These are phyloP conservation scores for Dictyostelium brefeldianum DNA, from an alignment of 78 protist genomes.

Conservation along the genomic window DNA sequence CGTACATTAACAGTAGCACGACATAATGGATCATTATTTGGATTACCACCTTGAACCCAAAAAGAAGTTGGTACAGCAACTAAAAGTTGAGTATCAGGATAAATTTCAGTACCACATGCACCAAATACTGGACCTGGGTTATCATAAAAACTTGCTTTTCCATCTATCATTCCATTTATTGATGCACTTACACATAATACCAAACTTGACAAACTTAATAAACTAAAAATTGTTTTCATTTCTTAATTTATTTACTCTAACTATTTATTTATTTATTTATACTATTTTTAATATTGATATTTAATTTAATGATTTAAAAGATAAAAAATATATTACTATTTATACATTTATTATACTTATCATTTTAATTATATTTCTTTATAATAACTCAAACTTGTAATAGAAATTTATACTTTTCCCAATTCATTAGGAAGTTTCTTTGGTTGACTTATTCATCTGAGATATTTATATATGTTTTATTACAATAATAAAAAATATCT, in stretches of 20 bases:
- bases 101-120: slow-evolving; percentile 1
- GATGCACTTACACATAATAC: not conserved
- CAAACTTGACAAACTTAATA: not conserved
- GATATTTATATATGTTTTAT: too few species aligned
- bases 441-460: too few species aligned
- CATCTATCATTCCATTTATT: too few species aligned
- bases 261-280: not conserved
- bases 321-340: too few species aligned
- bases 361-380: too few species aligned
- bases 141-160: slow-evolving; percentile 17
- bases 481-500: too few species aligned
- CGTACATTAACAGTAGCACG: not conserved
- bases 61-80: slow-evolving; percentile 23
- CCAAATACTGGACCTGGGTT: slow-evolving; percentile 15
- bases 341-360: too few species aligned
- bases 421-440: too few species aligned
- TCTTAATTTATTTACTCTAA: not conserved
- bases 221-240: not conserved
- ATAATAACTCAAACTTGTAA: too few species aligned
- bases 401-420: too few species aligned
- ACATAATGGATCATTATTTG: slow-evolving; percentile 32
- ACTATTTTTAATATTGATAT: too few species aligned
- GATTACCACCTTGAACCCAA: slow-evolving; percentile 32
- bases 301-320: too few species aligned
- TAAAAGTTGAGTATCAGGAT: slow-evolving; percentile 15